Percentiles rank a stretch among this genome's conserved stretches.
Evolutionary conservation across 2,329 filamentous ascomycete genomes (phyloP).

Genomic region (Sordariomycetes sp.): DNA sequence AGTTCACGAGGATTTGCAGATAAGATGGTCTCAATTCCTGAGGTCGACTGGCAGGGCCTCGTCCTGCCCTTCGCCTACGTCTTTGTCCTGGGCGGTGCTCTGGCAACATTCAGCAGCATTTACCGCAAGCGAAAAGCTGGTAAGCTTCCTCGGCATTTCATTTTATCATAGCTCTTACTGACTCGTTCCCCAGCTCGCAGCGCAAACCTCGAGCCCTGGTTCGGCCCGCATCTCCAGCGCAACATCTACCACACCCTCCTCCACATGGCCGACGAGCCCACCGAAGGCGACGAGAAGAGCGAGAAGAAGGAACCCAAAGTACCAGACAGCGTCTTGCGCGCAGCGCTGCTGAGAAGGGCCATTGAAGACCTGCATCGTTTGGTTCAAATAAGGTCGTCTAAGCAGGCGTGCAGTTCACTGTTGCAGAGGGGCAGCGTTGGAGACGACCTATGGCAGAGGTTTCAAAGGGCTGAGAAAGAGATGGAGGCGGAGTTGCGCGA

Average conservation of each 20-base stretch:
- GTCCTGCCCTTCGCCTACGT: conserved; percentile 85
- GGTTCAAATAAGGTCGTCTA: conserved; percentile 78
- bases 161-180: conserved; percentile 4
- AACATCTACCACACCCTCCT: conserved; percentile 92
- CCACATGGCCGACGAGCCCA: conserved; percentile 62
- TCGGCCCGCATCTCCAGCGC: conserved; percentile 79
- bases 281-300: conserved; percentile 28
- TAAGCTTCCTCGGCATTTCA: conserved; percentile 29
- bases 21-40: no score
- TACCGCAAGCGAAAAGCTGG: conserved; percentile 88
- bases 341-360: conserved; percentile 79
- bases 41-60: conserved; percentile 74
- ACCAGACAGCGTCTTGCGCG: conserved; percentile 78
- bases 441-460: conserved; percentile 91
- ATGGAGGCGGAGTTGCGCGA: conserved; percentile 94
- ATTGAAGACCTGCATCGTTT: conserved; percentile 90
- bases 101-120: conserved; percentile 85
- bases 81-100: conserved; percentile 73
- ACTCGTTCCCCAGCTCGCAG: conserved; percentile 50
- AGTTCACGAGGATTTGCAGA: no score
- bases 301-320: conserved; percentile 62
- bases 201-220: conserved; percentile 88
- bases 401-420: conserved; percentile 75
- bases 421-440: conserved; percentile 88
- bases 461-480: conserved; percentile 87